Conservation (phyloP, 73 alveolate species). For the Tetrahymena malaccensis region DNA sequence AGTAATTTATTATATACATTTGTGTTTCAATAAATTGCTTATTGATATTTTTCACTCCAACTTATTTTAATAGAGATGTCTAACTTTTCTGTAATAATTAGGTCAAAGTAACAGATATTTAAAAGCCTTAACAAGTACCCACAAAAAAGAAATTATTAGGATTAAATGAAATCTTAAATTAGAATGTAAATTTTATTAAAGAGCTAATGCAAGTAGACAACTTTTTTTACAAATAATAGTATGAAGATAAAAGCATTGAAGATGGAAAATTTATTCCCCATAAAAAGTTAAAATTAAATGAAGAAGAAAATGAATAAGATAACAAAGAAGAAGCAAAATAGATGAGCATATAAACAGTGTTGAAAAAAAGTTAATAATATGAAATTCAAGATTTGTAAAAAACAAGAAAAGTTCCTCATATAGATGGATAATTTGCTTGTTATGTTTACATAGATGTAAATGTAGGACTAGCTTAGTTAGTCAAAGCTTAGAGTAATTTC, state of each 20-base stretch:
- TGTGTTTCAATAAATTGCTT: background rate
- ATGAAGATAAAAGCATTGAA: background rate
- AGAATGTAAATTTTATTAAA: background rate
- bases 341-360: background rate
- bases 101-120: background rate
- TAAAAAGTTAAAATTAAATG: background rate
- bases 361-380: background rate
- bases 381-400: background rate
- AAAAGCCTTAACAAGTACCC: background rate
- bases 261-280: background rate
- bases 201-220: background rate
- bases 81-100: background rate
- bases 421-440: background rate
- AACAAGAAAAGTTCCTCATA: background rate
- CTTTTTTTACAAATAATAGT: background rate
- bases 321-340: background rate
- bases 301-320: background rate
- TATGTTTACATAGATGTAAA: background rate
- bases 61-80: background rate
- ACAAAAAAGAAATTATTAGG: background rate
- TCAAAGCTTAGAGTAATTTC: background rate
- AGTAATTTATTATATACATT: background rate
- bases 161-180: background rate
- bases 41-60: too few species aligned
- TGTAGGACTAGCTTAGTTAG: background rate